Conservation (phyloP, 768 basidiomycete species). For the Amanita polypyramis region DNA sequence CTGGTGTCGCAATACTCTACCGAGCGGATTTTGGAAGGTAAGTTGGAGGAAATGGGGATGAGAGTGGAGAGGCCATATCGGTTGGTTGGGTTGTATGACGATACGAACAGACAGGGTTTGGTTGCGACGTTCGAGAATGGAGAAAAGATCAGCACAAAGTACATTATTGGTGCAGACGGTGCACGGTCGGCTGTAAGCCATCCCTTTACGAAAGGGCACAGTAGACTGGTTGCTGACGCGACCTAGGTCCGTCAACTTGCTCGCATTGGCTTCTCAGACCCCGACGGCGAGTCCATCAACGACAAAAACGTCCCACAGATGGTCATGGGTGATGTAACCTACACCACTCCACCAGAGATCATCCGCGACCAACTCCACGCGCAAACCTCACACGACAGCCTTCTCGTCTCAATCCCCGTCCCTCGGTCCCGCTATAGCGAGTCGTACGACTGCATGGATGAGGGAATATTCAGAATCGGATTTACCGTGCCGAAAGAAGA, state of each 20-base stretch:
- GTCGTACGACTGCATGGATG: slow-evolving; percentile 6
- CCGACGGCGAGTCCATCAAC: slow-evolving; percentile 19
- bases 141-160: slow-evolving; percentile 28
- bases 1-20: slow-evolving; percentile 33
- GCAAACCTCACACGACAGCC: slow-evolving; percentile 18
- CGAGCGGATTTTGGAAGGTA: slow-evolving; percentile 28
- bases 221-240: too few relatives aligned
- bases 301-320: slow-evolving; percentile 25
- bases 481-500: slow-evolving; percentile 24
- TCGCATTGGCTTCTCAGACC: slow-evolving; percentile 34
- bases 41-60: slow-evolving; percentile 21
- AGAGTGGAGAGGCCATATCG: slow-evolving; percentile 26
- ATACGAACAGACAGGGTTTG: slow-evolving; percentile 18
- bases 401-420: slow-evolving; percentile 28
- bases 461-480: slow-evolving; percentile 27
- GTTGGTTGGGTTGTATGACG: slow-evolving; percentile 24
- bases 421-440: slow-evolving; percentile 16
- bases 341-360: slow-evolving; percentile 18
- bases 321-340: slow-evolving; percentile 35
- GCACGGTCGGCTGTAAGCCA: slow-evolving; percentile 29
- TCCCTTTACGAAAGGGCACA: slow-evolving; percentile 24
- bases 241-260: slow-evolving; percentile 30
- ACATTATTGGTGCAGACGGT: slow-evolving; percentile 44
- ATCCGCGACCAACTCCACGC: slow-evolving; percentile 12
- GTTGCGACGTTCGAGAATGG: slow-evolving; percentile 40